Conservation (phyloP, 441 rosid species). For the Hura crepitans region DNA sequence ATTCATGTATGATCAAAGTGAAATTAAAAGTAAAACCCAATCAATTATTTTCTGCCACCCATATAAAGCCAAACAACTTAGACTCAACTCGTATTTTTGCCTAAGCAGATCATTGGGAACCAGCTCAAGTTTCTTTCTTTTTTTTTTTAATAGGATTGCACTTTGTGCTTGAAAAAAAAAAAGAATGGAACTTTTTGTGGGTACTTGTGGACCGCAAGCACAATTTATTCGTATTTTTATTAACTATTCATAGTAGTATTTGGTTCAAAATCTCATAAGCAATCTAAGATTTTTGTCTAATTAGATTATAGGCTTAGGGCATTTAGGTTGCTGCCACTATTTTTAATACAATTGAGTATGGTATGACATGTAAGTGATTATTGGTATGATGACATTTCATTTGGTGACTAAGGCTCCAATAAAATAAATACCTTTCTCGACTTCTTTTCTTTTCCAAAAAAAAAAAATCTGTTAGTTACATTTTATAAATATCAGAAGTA, state of each 20-base stretch:
- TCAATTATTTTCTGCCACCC: no score
- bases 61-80: constrained; percentile 1
- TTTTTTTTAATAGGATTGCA: not conserved
- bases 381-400: not conserved
- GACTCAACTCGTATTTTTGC: not conserved
- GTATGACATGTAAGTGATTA: not conserved
- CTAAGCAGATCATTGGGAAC: constrained; percentile 22
- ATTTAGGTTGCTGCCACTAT: not conserved
- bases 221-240: no score
- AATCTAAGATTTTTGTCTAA: not conserved
- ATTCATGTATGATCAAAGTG: not conserved
- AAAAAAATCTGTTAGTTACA: not conserved
- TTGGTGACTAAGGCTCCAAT: constrained; percentile 2
- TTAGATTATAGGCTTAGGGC: constrained; percentile 9
- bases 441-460: not conserved
- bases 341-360: not conserved
- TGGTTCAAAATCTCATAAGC: not conserved
- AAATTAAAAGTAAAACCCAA: constrained; percentile 1
- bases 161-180: not conserved
- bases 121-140: constrained; percentile 29
- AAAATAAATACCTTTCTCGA: no score
- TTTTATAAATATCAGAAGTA: no score
- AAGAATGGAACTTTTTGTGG: no score
- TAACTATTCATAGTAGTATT: not conserved
- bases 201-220: no score